Conservation (phyloP, 495 filamentous ascomycete species). For the Baudoinia panamericana region DNA sequence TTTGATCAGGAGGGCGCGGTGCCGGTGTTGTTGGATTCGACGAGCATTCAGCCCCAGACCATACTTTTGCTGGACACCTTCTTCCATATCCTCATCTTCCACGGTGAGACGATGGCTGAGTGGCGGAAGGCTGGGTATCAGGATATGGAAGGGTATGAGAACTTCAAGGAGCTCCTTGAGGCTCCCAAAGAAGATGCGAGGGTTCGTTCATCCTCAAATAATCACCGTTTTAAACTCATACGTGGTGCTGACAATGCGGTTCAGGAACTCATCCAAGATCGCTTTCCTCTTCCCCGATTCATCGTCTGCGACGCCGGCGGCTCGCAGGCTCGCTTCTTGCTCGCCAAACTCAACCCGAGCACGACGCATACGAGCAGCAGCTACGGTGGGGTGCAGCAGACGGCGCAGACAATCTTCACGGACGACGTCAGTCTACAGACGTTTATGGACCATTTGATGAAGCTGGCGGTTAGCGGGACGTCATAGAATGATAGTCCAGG, state of each 20-base stretch:
- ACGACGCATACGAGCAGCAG: constrained; percentile 86
- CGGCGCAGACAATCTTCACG: constrained; percentile 96
- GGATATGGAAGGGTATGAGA: constrained; percentile 96
- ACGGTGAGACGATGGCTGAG: constrained; percentile 93
- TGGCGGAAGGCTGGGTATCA: constrained; percentile 99
- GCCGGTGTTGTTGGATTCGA: constrained; percentile 88
- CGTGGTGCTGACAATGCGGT: constrained; percentile 16
- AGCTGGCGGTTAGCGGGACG: constrained; percentile 37
- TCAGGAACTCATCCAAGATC: constrained; percentile 94
- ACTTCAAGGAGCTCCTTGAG: constrained; percentile 78
- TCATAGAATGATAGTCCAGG: no score
- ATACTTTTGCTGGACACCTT: constrained; percentile 95
- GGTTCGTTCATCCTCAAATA: constrained; percentile 43
- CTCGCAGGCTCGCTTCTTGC: constrained; percentile 92
- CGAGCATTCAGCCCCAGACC: constrained; percentile 86
- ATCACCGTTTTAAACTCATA: not conserved
- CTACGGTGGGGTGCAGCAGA: constrained; percentile 74
- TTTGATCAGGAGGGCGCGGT: constrained; percentile 84
- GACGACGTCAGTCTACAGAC: constrained; percentile 97
- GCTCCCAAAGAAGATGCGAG: constrained; percentile 96
- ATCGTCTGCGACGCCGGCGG: constrained; percentile 98
- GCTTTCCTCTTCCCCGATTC: constrained; percentile 94
- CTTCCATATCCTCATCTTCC: constrained; percentile 99
- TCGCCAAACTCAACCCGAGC: constrained; percentile 95
- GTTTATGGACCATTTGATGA: constrained; percentile 99